Percentiles rank a stretch among this genome's conserved stretches.
phyloP scores from a whole-genome alignment of 225 moss, liverwort and hornwort species.

The Asterella californica region DNA sequence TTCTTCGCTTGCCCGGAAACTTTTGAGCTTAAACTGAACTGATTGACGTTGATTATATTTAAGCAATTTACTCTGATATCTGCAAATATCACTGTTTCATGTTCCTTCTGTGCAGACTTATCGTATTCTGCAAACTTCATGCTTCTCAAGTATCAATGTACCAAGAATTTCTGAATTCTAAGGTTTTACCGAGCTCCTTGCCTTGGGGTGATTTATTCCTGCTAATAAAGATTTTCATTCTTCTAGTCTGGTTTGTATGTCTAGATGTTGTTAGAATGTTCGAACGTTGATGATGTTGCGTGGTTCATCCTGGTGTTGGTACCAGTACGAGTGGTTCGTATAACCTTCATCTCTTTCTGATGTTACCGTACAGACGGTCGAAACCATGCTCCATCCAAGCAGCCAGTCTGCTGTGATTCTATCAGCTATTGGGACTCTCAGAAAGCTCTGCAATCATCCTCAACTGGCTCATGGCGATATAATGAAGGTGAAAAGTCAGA shows the following conservation, averaged over 20 bases:
- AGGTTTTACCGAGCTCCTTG: slow-evolving; percentile 37
- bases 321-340: too few species aligned
- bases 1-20: too few species aligned
- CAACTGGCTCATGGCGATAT: slow-evolving; percentile 52
- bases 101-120: slow-evolving; percentile 43
- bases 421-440: slow-evolving; percentile 70
- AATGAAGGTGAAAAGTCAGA: slow-evolving; percentile 26
- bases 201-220: background rate
- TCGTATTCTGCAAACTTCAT: slow-evolving; percentile 81
- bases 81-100: background rate
- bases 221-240: background rate
- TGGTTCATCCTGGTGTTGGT: background rate
- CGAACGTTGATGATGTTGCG: background rate
- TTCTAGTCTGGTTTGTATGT: slow-evolving; percentile 3
- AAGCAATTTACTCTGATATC: background rate
- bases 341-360: background rate
- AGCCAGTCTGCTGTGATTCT: slow-evolving; percentile 63
- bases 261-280: background rate
- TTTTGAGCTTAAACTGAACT: background rate
- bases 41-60: background rate
- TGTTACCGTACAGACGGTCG: background rate
- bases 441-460: slow-evolving; percentile 90
- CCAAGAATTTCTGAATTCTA: slow-evolving; percentile 48
- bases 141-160: slow-evolving; percentile 62
- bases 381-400: slow-evolving; percentile 30